Percentiles rank a stretch among this genome's conserved stretches.
Evolutionary conservation across 2,329 filamentous ascomycete species (phyloP).

Genomic region (Botrytis fragariae): DNA sequence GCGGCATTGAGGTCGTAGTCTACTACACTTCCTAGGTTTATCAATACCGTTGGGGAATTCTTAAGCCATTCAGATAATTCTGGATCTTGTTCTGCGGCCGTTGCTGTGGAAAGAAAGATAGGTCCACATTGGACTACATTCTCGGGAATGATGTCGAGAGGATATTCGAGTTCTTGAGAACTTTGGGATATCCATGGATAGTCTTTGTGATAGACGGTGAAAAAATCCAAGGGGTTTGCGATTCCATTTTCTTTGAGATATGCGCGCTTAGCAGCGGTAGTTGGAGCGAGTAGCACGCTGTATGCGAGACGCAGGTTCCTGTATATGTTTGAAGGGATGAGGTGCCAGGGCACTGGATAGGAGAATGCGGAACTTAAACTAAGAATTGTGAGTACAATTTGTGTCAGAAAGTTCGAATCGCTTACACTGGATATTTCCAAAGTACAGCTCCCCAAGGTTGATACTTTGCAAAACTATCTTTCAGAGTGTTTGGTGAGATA

Average conservation of each 20-base stretch:
- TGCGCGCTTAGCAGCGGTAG: constrained; percentile 24
- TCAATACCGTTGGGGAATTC: constrained; percentile 43
- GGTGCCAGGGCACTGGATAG: constrained; percentile 46
- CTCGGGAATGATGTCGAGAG: constrained; percentile 39
- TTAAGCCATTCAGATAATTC: constrained; percentile 44
- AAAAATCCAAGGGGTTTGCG: constrained; percentile 8
- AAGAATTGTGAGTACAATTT: not conserved
- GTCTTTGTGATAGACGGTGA: constrained; percentile 18
- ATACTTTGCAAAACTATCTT: constrained; percentile 40
- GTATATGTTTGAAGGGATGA: constrained; percentile 44
- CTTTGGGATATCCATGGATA: constrained; percentile 28
- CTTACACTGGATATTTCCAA: constrained; percentile 43
- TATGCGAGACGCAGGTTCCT: constrained; percentile 35
- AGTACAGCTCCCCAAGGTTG: constrained; percentile 41
- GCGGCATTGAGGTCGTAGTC: constrained; percentile 33
- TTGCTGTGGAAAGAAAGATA: constrained; percentile 40
- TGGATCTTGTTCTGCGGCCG: constrained; percentile 41
- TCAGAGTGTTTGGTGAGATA: constrained; percentile 42
- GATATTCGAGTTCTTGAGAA: constrained; percentile 32
- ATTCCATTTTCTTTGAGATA: constrained; percentile 33
- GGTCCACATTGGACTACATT: constrained; percentile 47
- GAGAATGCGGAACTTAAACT: constrained; percentile 41
- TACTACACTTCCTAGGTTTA: constrained; percentile 45
- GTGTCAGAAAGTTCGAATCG: not conserved
- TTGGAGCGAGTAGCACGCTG: constrained; percentile 21